Conservation (phyloP, 371 early-diverging fungal species). For the Mucor velutinosus region DNA sequence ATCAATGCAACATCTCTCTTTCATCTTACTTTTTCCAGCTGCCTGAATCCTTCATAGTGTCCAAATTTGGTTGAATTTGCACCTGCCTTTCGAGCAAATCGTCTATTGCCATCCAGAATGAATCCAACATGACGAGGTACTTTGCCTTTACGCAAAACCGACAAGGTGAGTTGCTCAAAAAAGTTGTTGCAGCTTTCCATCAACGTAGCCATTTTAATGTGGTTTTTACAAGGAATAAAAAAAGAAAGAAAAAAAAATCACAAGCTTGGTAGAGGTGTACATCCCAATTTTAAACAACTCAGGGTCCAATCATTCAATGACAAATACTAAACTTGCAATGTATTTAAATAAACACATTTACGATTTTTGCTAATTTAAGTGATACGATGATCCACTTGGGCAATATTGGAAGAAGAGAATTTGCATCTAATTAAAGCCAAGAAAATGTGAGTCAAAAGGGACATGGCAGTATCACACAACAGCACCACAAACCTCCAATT, state of each 20-base stretch:
- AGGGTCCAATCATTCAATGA: slow-evolving; percentile 14
- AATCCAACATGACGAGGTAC: slow-evolving; percentile 96
- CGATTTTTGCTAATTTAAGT: neutral
- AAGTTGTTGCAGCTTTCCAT: neutral
- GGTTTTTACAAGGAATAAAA: neutral
- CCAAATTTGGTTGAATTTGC: slow-evolving; percentile 60
- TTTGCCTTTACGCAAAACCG: slow-evolving; percentile 69
- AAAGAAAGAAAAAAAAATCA: neutral
- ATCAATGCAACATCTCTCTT: neutral
- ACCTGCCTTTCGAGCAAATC: slow-evolving; percentile 78
- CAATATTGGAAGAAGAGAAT: slow-evolving; percentile 22
- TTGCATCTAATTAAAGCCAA: slow-evolving; percentile 15
- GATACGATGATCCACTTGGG: slow-evolving; percentile 9
- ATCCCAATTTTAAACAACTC: neutral
- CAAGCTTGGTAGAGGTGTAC: neutral
- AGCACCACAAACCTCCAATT: slow-evolving; percentile 28
- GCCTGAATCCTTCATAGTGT: slow-evolving; percentile 83
- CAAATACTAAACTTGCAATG: neutral
- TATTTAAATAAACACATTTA: neutral
- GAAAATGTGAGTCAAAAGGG: neutral
- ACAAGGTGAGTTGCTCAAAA: slow-evolving; percentile 34
- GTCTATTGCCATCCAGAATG: slow-evolving; percentile 99
- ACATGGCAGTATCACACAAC: too few species aligned
- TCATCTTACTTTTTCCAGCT: slow-evolving; percentile 66
- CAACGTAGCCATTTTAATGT: neutral